phyloP scores from a whole-genome alignment of 768 basidiomycete genomes.

The Suillus plorans region DNA sequence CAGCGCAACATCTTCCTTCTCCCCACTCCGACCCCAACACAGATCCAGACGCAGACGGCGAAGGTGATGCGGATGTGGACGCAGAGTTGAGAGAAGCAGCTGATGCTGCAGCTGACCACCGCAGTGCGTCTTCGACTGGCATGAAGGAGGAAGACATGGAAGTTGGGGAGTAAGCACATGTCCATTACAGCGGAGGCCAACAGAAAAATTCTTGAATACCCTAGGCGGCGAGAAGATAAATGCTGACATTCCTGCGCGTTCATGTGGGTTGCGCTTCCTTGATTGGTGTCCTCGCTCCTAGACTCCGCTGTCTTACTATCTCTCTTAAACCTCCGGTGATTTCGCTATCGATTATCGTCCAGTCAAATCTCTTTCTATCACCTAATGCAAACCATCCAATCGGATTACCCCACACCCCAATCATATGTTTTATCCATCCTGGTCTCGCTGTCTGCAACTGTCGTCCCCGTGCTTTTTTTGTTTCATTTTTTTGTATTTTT shows the following conservation, averaged over 20 bases:
- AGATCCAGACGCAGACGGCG: conserved; percentile 27
- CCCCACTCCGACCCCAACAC: conserved; percentile 15
- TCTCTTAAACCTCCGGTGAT: background rate
- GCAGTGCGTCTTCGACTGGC: conserved; percentile 28
- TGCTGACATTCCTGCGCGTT: background rate
- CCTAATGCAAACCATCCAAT: background rate
- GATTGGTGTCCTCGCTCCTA: background rate
- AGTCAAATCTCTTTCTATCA: background rate
- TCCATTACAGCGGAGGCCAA: background rate
- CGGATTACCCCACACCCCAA: background rate
- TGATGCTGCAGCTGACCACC: conserved; percentile 44
- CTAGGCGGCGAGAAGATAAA: background rate
- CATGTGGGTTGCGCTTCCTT: background rate
- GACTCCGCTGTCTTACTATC: background rate
- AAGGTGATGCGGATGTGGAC: conserved; percentile 40
- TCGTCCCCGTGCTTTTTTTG: background rate
- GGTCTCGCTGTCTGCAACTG: background rate
- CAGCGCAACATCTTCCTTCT: conserved; percentile 24
- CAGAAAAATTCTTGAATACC: background rate
- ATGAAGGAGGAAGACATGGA: conserved; percentile 29
- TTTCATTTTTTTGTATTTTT: background rate
- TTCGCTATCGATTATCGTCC: background rate
- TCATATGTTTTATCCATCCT: background rate
- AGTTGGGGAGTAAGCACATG: conserved; percentile 15
- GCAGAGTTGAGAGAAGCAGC: conserved; percentile 52